A percentile compares a stretch with the other conserved stretches of the same genome.
These are phyloP conservation scores for Caloboletus firmus DNA, from an alignment of 1,284 basidiomycete genomes.

Conservation along the genomic window DNA sequence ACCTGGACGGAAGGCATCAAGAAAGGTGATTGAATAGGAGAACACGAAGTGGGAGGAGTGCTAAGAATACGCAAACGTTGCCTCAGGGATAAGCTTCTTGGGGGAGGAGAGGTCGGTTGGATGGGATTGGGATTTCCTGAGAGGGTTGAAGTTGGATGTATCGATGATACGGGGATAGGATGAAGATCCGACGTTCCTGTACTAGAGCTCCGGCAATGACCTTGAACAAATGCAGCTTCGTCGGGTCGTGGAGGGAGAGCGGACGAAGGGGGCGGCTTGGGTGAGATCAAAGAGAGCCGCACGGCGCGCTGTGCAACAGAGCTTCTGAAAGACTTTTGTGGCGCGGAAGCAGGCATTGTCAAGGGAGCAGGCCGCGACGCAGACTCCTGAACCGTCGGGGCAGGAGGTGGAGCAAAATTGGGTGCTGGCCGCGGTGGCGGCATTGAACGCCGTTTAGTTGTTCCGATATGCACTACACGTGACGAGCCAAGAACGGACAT, in stretches of 20 bases:
- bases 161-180: slow-evolving; percentile 47
- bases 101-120: slow-evolving; percentile 26
- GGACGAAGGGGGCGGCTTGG: slow-evolving; percentile 57
- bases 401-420: slow-evolving; percentile 64
- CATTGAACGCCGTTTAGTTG: slow-evolving; percentile 56
- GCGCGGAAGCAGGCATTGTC: slow-evolving; percentile 43
- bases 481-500: slow-evolving; percentile 17
- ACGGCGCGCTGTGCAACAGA: slow-evolving; percentile 53
- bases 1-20: slow-evolving; percentile 18
- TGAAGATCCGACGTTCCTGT: slow-evolving; percentile 13
- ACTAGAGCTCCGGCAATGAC: slow-evolving; percentile 40
- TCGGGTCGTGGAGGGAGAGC: slow-evolving; percentile 61
- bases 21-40: slow-evolving; percentile 6
- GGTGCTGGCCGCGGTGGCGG: slow-evolving; percentile 72
- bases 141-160: slow-evolving; percentile 30
- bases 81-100: slow-evolving; percentile 48
- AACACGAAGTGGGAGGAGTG: slow-evolving; percentile 15
- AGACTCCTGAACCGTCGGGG: slow-evolving; percentile 44
- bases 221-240: slow-evolving; percentile 37
- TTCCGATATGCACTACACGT: slow-evolving; percentile 17
- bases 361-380: slow-evolving; percentile 29
- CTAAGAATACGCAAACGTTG: slow-evolving; percentile 65
- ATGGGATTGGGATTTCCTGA: slow-evolving; percentile 2
- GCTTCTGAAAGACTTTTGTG: slow-evolving; percentile 49
- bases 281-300: slow-evolving; percentile 60